phyloP scores from a whole-genome alignment of 2,329 filamentous ascomycete species.

The Fusarium sp. region DNA sequence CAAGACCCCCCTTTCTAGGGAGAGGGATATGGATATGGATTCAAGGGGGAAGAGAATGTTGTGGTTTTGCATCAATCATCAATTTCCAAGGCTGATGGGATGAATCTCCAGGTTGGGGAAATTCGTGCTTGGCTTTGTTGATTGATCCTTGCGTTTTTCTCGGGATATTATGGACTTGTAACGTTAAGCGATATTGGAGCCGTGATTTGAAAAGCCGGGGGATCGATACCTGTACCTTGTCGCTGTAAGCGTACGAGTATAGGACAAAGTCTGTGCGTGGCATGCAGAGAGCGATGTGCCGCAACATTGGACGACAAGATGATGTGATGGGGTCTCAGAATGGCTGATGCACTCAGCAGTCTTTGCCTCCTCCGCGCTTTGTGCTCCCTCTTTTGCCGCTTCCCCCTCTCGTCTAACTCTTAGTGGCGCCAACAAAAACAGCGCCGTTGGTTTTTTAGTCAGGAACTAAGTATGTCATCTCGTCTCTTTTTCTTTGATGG shows the following conservation, averaged over 20 bases:
- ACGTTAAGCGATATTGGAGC: conserved; percentile 37
- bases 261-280: conserved; percentile 18
- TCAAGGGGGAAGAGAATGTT: neutral
- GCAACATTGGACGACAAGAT: conserved; percentile 10
- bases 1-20: conserved; percentile 14
- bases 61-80: conserved; percentile 13
- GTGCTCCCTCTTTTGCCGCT: conserved; percentile 5
- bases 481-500: conserved; percentile 21
- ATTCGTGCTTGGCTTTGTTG: neutral
- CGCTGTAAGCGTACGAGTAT: neutral
- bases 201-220: conserved; percentile 26
- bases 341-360: neutral
- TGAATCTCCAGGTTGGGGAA: neutral
- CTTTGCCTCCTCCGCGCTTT: conserved; percentile 1
- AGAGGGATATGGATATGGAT: neutral
- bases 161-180: conserved; percentile 27
- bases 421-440: conserved; percentile 21
- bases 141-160: conserved; percentile 14
- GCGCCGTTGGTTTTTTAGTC: neutral
- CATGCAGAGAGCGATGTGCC: neutral
- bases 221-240: neutral
- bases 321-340: conserved; percentile 4
- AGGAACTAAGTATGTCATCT: conserved; percentile 32
- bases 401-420: neutral
- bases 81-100: conserved; percentile 17